Conservation (phyloP, 2,329 filamentous ascomycete genomes). For the Aulographum hederae region DNA sequence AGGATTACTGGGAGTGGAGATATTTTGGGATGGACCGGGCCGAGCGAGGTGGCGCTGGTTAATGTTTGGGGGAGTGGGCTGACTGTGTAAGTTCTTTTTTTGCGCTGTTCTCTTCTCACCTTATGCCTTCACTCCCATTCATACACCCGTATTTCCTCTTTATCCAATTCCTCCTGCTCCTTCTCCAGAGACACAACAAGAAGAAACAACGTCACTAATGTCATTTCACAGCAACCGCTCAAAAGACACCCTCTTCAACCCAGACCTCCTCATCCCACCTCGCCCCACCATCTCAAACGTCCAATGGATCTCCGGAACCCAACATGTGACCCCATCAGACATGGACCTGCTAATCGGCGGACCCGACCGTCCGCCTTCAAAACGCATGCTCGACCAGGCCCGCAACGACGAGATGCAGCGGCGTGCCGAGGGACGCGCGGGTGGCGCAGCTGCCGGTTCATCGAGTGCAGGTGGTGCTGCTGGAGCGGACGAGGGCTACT, state of each 20-base stretch:
- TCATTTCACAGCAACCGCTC: slow-evolving; percentile 22
- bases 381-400: slow-evolving; percentile 69
- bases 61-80: slow-evolving; percentile 67
- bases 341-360: slow-evolving; percentile 84
- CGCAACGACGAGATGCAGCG: slow-evolving; percentile 28
- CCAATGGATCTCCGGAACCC: slow-evolving; percentile 92
- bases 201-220: too few relatives aligned
- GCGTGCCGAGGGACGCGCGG: slow-evolving; percentile 15
- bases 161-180: too few relatives aligned
- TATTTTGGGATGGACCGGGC: slow-evolving; percentile 74
- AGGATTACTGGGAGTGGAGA: slow-evolving; percentile 63
- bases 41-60: slow-evolving; percentile 68
- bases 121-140: too few relatives aligned
- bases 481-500: slow-evolving; percentile 41
- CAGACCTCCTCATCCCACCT: slow-evolving; percentile 51
- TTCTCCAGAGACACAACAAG: too few relatives aligned
- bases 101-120: too few relatives aligned
- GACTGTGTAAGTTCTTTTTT: slow-evolving; percentile 34
- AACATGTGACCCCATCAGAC: slow-evolving; percentile 72
- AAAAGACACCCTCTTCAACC: slow-evolving; percentile 65
- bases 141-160: background rate
- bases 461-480: slow-evolving; percentile 8
- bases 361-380: slow-evolving; percentile 70
- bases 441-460: slow-evolving; percentile 8
- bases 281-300: slow-evolving; percentile 88